Evolutionary conservation across 1,284 basidiomycete genomes (phyloP).

Genomic region (Fomitopsis palustris): DNA sequence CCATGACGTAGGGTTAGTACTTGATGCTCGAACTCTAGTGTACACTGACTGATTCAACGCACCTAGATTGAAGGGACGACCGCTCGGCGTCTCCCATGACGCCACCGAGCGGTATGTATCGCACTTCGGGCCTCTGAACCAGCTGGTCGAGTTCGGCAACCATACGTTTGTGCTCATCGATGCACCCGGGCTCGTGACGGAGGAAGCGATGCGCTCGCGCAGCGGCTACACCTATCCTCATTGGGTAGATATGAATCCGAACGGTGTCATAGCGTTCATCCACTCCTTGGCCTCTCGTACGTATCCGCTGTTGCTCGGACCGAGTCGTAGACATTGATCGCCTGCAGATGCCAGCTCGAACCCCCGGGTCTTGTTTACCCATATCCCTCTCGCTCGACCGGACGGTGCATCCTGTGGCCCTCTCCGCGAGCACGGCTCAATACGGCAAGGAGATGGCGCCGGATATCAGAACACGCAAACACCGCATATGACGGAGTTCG

Average conservation of each 20-base stretch:
- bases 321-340: neutral
- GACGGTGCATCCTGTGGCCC: slow-evolving; percentile 51
- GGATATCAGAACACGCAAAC: slow-evolving; percentile 65
- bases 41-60: too few species aligned
- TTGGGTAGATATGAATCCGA: slow-evolving; percentile 48
- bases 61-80: slow-evolving; percentile 46
- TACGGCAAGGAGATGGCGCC: slow-evolving; percentile 50
- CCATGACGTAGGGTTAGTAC: slow-evolving; percentile 74
- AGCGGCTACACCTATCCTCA: slow-evolving; percentile 43
- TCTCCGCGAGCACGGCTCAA: slow-evolving; percentile 46
- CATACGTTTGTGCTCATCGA: slow-evolving; percentile 76
- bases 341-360: slow-evolving; percentile 11
- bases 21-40: neutral
- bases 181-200: slow-evolving; percentile 76
- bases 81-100: slow-evolving; percentile 49
- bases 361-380: slow-evolving; percentile 48
- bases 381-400: slow-evolving; percentile 58
- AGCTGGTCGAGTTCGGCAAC: slow-evolving; percentile 51
- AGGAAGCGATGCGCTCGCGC: slow-evolving; percentile 63
- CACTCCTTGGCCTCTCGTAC: slow-evolving; percentile 50
- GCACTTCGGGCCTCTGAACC: slow-evolving; percentile 66
- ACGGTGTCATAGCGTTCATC: slow-evolving; percentile 70
- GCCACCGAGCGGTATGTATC: slow-evolving; percentile 61
- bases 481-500: slow-evolving; percentile 43
- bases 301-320: slow-evolving; percentile 10